Conservation (phyloP, 2,329 filamentous ascomycete species). For the Tolypocladium album region DNA sequence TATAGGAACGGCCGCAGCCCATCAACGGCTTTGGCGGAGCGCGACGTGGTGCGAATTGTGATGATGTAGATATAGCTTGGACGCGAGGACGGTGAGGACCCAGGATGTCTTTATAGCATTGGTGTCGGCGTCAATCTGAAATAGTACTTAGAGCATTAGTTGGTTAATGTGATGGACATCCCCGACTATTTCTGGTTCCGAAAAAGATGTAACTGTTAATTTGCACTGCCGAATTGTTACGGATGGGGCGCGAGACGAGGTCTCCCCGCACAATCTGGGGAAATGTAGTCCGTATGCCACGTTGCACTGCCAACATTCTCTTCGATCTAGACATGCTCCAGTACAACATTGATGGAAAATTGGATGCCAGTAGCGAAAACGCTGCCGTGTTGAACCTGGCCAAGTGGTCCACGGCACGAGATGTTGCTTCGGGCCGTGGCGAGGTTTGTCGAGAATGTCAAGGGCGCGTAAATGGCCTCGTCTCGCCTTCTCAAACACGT, state of each 20-base stretch:
- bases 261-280: background rate
- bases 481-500: background rate
- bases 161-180: too few species aligned
- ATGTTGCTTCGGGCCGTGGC: constrained; percentile 15
- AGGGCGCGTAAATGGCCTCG: constrained; percentile 16
- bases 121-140: background rate
- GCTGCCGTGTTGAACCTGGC: constrained; percentile 3
- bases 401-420: constrained; percentile 16
- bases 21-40: constrained; percentile 22
- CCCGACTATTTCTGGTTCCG: background rate
- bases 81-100: background rate
- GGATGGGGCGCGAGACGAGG: background rate
- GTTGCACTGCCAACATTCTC: background rate
- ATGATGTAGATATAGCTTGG: constrained; percentile 20
- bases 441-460: constrained; percentile 18
- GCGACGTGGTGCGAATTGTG: constrained; percentile 25
- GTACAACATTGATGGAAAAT: background rate
- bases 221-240: background rate
- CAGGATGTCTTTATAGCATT: too few species aligned
- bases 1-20: constrained; percentile 51
- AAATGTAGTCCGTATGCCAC: background rate
- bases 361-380: background rate
- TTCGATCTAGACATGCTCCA: background rate
- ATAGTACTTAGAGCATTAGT: background rate
- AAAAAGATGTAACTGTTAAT: background rate